Evolutionary conservation across 306 rosid species (phyloP).

Genomic region (Oxytropis ochrocephala): DNA sequence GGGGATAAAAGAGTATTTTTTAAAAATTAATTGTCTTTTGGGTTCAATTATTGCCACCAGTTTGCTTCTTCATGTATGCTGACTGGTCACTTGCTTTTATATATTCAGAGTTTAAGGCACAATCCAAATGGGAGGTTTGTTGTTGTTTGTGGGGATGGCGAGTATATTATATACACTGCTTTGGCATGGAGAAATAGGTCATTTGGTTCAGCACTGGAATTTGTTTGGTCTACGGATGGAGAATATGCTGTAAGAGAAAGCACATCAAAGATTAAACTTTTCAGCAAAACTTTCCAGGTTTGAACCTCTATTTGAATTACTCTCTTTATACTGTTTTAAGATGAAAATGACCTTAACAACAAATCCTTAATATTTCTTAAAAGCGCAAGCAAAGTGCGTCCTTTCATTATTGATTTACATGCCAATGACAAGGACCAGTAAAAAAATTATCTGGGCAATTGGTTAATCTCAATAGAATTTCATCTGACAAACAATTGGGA

Average conservation of each 20-base stretch:
- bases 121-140: slow-evolving; percentile 99
- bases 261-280: slow-evolving; percentile 88
- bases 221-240: slow-evolving; percentile 95
- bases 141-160: slow-evolving; percentile 99
- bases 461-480: slow-evolving; percentile 10
- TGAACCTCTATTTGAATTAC: slow-evolving; percentile 6
- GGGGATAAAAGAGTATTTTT: neutral
- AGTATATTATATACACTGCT: slow-evolving; percentile 93
- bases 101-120: slow-evolving; percentile 81
- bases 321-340: slow-evolving; percentile 4
- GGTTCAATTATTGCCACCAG: neutral
- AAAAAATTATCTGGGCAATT: neutral
- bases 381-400: neutral
- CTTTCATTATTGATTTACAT: slow-evolving; percentile 3
- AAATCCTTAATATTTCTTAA: slow-evolving; percentile 11
- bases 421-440: neutral
- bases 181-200: slow-evolving; percentile 99
- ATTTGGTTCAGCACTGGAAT: slow-evolving; percentile 95
- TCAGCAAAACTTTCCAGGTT: slow-evolving; percentile 95
- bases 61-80: slow-evolving; percentile 16
- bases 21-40: neutral
- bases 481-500: slow-evolving; percentile 6
- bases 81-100: slow-evolving; percentile 12
- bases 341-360: slow-evolving; percentile 1
- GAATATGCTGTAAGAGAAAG: slow-evolving; percentile 96